Percentiles rank a stretch among this genome's conserved stretches.
Evolutionary conservation across 169 alveolate genomes (phyloP).

Genomic region (Plasmodium coatneyi): DNA sequence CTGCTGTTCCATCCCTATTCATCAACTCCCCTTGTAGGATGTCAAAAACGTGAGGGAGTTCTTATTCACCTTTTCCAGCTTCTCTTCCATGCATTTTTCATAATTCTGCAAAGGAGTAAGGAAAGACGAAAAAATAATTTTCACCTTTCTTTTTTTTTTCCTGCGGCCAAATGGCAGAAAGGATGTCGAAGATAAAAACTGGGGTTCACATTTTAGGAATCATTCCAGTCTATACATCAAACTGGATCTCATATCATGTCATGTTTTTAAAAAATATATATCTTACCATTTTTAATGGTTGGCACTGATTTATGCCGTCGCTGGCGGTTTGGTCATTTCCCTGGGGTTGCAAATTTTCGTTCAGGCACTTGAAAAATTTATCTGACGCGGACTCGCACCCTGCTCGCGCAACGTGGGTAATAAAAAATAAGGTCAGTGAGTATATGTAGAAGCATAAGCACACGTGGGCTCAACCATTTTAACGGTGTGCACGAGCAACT

Average conservation of each 20-base stretch:
- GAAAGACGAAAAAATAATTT: neutral
- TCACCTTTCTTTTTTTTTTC: neutral
- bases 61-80: slow-evolving; percentile 22
- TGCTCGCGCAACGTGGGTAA: neutral
- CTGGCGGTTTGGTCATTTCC: slow-evolving; percentile 11
- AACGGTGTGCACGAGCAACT: neutral
- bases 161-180: neutral
- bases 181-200: neutral
- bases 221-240: neutral
- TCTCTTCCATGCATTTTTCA: slow-evolving; percentile 51
- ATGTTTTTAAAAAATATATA: neutral
- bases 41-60: slow-evolving; percentile 45
- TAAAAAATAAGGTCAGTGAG: neutral
- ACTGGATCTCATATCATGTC: neutral
- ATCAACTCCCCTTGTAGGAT: slow-evolving; percentile 9
- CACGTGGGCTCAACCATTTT: neutral
- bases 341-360: slow-evolving; percentile 36
- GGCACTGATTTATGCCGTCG: slow-evolving; percentile 12
- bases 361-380: slow-evolving; percentile 38
- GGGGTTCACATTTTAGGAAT: neutral
- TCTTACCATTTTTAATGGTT: slow-evolving; percentile 21
- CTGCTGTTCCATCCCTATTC: neutral
- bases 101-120: slow-evolving; percentile 21
- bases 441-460: neutral
- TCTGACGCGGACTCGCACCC: slow-evolving; percentile 53